Base-by-base conservation (phyloP, 2,329 filamentous ascomycete species). In the Daldinia sp. region DNA sequence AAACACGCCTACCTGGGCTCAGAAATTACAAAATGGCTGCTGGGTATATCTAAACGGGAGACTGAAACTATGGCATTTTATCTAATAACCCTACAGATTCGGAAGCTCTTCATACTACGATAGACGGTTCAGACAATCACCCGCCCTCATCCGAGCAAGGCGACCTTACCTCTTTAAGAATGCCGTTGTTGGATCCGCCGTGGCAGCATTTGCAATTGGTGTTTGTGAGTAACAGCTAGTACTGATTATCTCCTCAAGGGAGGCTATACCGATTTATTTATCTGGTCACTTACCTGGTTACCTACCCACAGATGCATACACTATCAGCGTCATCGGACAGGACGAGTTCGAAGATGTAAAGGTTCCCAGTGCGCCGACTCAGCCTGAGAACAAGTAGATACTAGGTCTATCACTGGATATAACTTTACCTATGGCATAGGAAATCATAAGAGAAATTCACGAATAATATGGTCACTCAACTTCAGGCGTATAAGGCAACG, bases 321-420 rank as follows among this genome's bases (percentile, higher is more conserved):
- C 85, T 3, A 90, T 99, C 75, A 86, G 83, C 69, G 93, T 92
- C 56, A 91, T 99, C 74, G 93, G 94, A 41, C 95, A 98, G 79
- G 95, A 98, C 78, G 92, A 97, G 70, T 99, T 99, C 80, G 92
- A 94, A 60, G 95, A 99, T 76, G 94, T 98, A 71, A 89, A 93
- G 75, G 90, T 98, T 34, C 95, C 95, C 25, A 91, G 92, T 75
- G 82, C 85, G 53, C 90, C 92, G 48, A 77, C 79, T 50, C 79
- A 83, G 62, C 77, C 81, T n/a, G 73, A 79, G 35, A 76, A 79
- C 60, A 72, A 68, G 53, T 68, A 59, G 53, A 47, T 13, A 27
- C 30, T 4, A 19, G n/a, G 23, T 10, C 25, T 3, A 23, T 32
- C 19, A 30, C 50, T 23, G 27, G n/a, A 11, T 25, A 19, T 21